Conservation (phyloP, 2,329 filamentous ascomycete genomes). For the Graphilbum fragrans region DNA sequence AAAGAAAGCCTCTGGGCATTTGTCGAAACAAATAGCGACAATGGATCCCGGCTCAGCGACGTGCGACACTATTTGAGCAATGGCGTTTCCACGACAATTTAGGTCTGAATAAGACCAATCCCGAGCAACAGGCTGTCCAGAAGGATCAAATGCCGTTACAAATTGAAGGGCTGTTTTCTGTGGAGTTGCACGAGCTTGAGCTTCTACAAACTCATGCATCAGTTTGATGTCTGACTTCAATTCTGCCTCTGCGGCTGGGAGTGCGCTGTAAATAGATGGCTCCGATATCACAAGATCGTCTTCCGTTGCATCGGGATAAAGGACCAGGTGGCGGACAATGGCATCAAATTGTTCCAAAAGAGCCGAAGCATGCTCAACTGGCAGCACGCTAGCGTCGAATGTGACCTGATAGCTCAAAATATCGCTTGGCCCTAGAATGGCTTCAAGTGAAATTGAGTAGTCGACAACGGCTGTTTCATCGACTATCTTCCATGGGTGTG, state of each 20-base stretch:
- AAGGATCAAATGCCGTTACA: conserved; percentile 40
- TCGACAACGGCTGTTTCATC: conserved; percentile 61
- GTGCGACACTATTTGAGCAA: conserved; percentile 51
- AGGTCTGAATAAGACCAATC: conserved; percentile 68
- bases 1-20: conserved; percentile 75
- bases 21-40: conserved; percentile 70
- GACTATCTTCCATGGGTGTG: conserved; percentile 42
- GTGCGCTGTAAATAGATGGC: conserved; percentile 47
- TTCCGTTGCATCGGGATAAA: conserved; percentile 28
- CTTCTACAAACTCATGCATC: conserved; percentile 70
- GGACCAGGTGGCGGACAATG: conserved; percentile 46
- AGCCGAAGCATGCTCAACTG: conserved; percentile 51
- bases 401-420: conserved; percentile 53
- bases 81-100: conserved; percentile 55
- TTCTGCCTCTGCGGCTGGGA: conserved; percentile 43
- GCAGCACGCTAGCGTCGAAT: conserved; percentile 51
- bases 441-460: conserved; percentile 70
- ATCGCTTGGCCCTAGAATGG: conserved; percentile 42
- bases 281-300: conserved; percentile 21
- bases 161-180: conserved; percentile 64
- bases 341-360: conserved; percentile 63
- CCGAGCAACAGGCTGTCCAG: conserved; percentile 26
- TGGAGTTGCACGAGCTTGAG: conserved; percentile 42
- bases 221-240: conserved; percentile 47
- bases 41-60: conserved; percentile 44